Base-by-base conservation (phyloP, 345 rosid genomes). In the Schrenkiella parvula region DNA sequence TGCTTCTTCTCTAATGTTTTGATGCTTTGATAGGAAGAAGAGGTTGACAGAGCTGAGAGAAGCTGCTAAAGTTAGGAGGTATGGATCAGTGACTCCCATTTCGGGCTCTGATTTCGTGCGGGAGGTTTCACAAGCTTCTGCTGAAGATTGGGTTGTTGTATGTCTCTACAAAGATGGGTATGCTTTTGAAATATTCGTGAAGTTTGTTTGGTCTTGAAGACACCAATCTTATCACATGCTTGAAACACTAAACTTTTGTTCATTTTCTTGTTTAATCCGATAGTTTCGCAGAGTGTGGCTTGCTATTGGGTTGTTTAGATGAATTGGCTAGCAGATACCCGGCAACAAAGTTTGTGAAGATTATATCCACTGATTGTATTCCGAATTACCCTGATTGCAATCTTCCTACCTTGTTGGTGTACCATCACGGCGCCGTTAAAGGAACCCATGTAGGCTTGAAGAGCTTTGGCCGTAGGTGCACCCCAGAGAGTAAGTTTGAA, bases 121-220 rank as follows among this genome's bases (percentile, higher is more conserved):
- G 57, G 97, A 95, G 78, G 99, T 95, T 23, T 88, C 97, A 0
- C 90, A 95, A 84, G 96, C 99, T 43, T 90, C 90, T 7, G 82
- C 90, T 57, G 97, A 95, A 73, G 92, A 82, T 70, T 95, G 97
- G 97, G 99, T 95, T 13, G 93, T 95, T 28, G 96, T 89, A 55
- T 73, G 89, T 41, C 97, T 95, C 77, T 88, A 88, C 81, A 95
- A 91, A 78, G 99, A 95, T 62, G 92, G 99, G 99, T 95, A 88
- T 46, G 71, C 6, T 25, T 67, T 51, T 66, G 1, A 29, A 34
- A 12, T 42, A 25, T 9, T 22, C 0, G 29, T 66, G 14, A 31
- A 42, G 18, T 51, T 0, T 50, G 37, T 11, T 42, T 41, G 3
- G 38, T 64, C 21, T 19, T 50, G 47, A 38, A 51, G 68, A 39